phyloP scores from a whole-genome alignment of 2,329 filamentous ascomycete genomes.

The Aspergillus carbonarius region DNA sequence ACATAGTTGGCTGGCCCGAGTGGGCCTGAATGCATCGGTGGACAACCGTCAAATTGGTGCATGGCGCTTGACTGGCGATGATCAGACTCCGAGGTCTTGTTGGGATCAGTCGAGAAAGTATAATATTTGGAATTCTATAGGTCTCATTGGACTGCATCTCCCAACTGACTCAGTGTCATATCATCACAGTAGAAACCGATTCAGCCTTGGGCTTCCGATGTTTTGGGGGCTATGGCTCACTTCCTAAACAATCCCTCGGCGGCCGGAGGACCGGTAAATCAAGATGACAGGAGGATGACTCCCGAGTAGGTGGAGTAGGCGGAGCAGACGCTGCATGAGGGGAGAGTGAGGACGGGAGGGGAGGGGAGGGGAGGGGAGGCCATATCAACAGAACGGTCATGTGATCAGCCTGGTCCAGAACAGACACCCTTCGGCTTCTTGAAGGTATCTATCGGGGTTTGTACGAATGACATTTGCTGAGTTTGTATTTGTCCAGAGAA shows the following conservation, averaged over 20 bases:
- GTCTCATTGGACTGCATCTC: neutral
- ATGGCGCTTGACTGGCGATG: neutral
- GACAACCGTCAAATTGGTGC: no score
- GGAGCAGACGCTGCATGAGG: neutral
- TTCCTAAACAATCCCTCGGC: neutral
- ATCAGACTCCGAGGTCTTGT: neutral
- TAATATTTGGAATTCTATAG: neutral
- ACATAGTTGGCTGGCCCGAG: neutral
- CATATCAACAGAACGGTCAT: neutral
- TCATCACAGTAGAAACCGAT: neutral
- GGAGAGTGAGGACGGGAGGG: neutral
- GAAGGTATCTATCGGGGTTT: no score
- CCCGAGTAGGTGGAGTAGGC: neutral
- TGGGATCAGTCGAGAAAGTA: neutral
- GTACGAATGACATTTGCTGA: no score
- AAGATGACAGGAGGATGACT: neutral
- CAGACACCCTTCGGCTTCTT: neutral
- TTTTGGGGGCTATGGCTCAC: neutral
- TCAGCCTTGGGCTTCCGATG: neutral
- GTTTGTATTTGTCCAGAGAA: no score
- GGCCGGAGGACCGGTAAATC: neutral
- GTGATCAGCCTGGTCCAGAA: neutral
- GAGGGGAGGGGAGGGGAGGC: neutral
- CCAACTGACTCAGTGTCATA: neutral
- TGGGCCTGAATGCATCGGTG: no score